Evolutionary conservation across 176 grass and related monocot species (phyloP).

Genomic region (Tillandsia fasciculata): DNA sequence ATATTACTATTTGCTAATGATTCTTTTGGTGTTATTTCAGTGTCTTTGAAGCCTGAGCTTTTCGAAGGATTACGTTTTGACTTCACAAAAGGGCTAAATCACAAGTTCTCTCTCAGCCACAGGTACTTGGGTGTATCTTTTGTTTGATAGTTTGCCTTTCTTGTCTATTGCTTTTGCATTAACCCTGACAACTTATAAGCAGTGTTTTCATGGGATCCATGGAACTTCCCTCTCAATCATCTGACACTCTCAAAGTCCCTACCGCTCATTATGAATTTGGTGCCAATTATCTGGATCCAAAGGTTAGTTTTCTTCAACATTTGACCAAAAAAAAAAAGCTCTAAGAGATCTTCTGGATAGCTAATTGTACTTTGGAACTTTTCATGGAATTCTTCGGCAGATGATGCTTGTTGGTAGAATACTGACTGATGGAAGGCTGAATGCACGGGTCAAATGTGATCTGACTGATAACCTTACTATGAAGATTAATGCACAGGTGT

Average conservation of each 20-base stretch:
- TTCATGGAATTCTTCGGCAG: conserved; percentile 30
- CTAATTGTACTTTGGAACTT: conserved; percentile 12
- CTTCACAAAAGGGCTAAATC: conserved; percentile 81
- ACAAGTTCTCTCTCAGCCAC: conserved; percentile 88
- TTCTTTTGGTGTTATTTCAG: conserved; percentile 29
- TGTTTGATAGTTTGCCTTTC: background rate
- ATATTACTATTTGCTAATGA: background rate
- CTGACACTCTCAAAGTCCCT: background rate
- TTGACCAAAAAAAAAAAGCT: background rate
- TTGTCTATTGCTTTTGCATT: conserved; percentile 6
- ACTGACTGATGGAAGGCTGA: conserved; percentile 89
- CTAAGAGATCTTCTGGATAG: conserved; percentile 10
- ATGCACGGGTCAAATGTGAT: conserved; percentile 97
- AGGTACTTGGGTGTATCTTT: conserved; percentile 30
- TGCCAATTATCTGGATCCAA: background rate
- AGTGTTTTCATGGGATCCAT: conserved; percentile 79
- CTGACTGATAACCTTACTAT: conserved; percentile 68
- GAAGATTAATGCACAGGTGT: conserved; percentile 94
- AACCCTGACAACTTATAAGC: conserved; percentile 20
- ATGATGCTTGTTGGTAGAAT: conserved; percentile 92
- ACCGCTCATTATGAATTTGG: conserved; percentile 1
- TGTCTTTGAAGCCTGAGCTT: conserved; percentile 94
- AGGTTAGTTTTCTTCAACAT: conserved; percentile 3
- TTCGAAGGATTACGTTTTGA: conserved; percentile 97
- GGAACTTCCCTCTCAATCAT: background rate